Conservation (phyloP, 768 basidiomycete species). For the Mycena latifolia region DNA sequence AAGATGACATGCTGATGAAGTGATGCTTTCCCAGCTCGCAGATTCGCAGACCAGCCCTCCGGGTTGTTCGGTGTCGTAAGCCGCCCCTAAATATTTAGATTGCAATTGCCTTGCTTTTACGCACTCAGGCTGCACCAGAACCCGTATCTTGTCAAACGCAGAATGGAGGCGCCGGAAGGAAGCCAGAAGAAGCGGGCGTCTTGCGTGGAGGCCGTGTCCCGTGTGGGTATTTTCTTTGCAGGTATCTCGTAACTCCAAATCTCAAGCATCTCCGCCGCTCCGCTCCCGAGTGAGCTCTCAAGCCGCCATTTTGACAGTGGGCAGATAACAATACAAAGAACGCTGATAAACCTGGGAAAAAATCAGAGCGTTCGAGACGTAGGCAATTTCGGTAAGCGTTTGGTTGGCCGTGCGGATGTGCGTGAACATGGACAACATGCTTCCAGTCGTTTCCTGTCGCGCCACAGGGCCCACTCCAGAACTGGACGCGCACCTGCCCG, state of each 20-base stretch:
- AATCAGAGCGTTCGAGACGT: too few relatives aligned
- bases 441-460: neutral
- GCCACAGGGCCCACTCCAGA: neutral
- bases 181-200: conserved; percentile 10
- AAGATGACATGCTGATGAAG: too few relatives aligned
- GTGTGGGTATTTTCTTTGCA: neutral
- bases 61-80: too few relatives aligned
- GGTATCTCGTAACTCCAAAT: neutral
- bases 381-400: too few relatives aligned
- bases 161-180: conserved; percentile 5
- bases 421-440: neutral
- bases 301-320: too few relatives aligned
- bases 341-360: too few relatives aligned
- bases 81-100: conserved; percentile 1
- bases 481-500: neutral
- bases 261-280: neutral
- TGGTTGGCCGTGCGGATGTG: too few relatives aligned
- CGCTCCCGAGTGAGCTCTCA: too few relatives aligned
- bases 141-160: conserved; percentile 12
- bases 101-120: conserved; percentile 3
- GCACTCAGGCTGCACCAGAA: conserved; percentile 13
- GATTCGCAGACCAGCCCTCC: too few relatives aligned
- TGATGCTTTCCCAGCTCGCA: too few relatives aligned
- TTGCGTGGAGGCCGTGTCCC: neutral
- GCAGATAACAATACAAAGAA: too few relatives aligned